Percentiles rank a stretch among this genome's conserved stretches.
Evolutionary conservation across 768 basidiomycete genomes (phyloP).

Genomic region (Lentinula sp.): DNA sequence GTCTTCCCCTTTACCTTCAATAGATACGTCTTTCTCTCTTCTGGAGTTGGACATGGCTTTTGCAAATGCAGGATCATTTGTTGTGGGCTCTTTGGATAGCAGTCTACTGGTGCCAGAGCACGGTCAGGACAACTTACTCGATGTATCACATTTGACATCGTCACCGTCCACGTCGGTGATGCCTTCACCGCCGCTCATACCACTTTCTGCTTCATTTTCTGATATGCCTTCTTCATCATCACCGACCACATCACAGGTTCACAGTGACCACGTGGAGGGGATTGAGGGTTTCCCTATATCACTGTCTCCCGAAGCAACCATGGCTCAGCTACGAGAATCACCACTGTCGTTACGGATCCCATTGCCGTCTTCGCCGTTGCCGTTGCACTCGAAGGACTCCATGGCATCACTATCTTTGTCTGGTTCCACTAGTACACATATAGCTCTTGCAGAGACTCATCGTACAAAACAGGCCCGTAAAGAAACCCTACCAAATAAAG

Average conservation of each 20-base stretch:
- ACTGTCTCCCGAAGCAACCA: not conserved
- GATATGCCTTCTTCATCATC: not conserved
- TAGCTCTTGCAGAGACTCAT: not conserved
- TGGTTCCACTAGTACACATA: too few relatives aligned
- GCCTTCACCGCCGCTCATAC: not conserved
- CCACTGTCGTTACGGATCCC: not conserved
- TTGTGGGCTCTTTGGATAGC: not conserved
- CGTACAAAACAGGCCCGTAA: not conserved
- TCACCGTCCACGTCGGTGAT: not conserved
- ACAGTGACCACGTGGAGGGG: not conserved
- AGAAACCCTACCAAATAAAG: not conserved
- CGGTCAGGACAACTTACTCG: not conserved
- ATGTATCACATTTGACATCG: not conserved
- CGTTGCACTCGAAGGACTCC: not conserved
- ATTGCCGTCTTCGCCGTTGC: not conserved
- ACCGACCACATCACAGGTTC: not conserved
- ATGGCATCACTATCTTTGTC: not conserved
- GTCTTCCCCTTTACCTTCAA: not conserved
- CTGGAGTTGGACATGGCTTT: not conserved
- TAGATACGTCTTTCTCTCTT: not conserved
- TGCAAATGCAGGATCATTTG: not conserved
- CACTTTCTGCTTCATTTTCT: not conserved
- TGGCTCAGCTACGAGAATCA: not conserved
- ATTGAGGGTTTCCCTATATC: not conserved
- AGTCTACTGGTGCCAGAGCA: not conserved